Base-by-base conservation (phyloP, 257 asterid genomes). In the Nicotiana attenuata region DNA sequence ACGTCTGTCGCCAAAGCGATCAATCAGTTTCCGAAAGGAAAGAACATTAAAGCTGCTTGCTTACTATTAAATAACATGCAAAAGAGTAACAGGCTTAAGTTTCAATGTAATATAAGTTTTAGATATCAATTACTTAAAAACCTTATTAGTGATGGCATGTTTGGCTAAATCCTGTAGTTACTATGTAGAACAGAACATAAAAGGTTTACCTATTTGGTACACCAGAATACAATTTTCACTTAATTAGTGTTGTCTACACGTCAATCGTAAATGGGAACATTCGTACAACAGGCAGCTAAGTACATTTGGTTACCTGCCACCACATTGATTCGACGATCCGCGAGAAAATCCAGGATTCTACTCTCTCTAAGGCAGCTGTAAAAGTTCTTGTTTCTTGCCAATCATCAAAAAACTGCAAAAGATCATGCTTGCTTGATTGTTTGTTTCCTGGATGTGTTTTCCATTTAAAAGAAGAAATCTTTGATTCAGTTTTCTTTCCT, bases 291-390 rank as follows among this genome's bases (percentile, higher is more conserved):
- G 7, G 14, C n/a, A 71, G 35, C 20, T 22, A 45, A 5, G 60
- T 71, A 45, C 35, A 45, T 13, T 56, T 24, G 78, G 82, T 85
- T 78, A 96, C 99, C 99, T 96, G 99, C 99, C 99, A 96, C 99
- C 98, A 96, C 88, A 96, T 92, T 19, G 98, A 96, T 86, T 96
- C 98, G 61, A 96, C 94, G 33, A 93, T 92, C 89, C 99, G 90
- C 65, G 90, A 91, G 88, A 96, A 96, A 83, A 96, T 92, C 98
- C 99, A 94, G 65, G 97, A 91, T 87, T 96, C 98, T 19, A 96
- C 91, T 88, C 90, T 93, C 88, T 88, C 97, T 86, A 96, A 89
- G 82, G 98, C 91, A 87, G 91, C 90, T 79, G 91, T 91, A 83
- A 93, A 91, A 76, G 95, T 90, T 88, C 90, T 88, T 76, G 98